phyloP scores from a whole-genome alignment of 805 yeast genomes.

The Candida alai region DNA sequence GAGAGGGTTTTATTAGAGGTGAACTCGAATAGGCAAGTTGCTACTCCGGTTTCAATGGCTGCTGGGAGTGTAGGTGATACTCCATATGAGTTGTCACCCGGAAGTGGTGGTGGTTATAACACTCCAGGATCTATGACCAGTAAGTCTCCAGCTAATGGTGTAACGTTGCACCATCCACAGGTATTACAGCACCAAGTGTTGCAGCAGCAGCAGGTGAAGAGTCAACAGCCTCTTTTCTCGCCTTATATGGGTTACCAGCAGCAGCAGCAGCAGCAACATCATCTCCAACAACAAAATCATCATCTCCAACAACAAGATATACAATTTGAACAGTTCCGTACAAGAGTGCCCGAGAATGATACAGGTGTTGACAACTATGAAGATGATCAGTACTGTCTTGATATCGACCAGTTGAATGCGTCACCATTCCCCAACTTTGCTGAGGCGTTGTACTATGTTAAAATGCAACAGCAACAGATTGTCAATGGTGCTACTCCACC shows the following conservation, averaged over 20 bases:
- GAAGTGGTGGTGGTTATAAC: neutral
- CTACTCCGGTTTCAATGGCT: slow-evolving; percentile 1
- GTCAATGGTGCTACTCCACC: neutral
- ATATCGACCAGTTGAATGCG: slow-evolving; percentile 36
- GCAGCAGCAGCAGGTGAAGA: neutral
- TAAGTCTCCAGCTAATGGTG: slow-evolving; percentile 2
- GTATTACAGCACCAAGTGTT: too few species aligned
- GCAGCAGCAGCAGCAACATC: slow-evolving; percentile 8
- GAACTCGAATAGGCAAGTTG: neutral
- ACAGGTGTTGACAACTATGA: slow-evolving; percentile 13
- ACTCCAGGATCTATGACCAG: slow-evolving; percentile 6
- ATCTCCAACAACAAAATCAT: slow-evolving; percentile 3
- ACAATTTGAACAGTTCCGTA: slow-evolving; percentile 9
- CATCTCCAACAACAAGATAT: slow-evolving; percentile 2
- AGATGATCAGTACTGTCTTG: slow-evolving; percentile 44
- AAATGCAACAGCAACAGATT: slow-evolving; percentile 6
- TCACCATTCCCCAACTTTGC: slow-evolving; percentile 6
- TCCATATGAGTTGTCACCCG: slow-evolving; percentile 1
- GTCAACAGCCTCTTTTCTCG: slow-evolving; percentile 4
- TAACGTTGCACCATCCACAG: slow-evolving; percentile 1
- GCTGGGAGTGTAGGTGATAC: slow-evolving; percentile 3
- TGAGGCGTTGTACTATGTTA: slow-evolving; percentile 5
- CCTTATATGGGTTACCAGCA: slow-evolving; percentile 1
- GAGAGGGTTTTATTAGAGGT: slow-evolving; percentile 9
- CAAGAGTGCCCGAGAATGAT: neutral